A percentile compares a stretch with the other conserved stretches of the same genome.
phyloP scores from a whole-genome alignment of 345 rosid genomes.

The Hibiscus trionum region DNA sequence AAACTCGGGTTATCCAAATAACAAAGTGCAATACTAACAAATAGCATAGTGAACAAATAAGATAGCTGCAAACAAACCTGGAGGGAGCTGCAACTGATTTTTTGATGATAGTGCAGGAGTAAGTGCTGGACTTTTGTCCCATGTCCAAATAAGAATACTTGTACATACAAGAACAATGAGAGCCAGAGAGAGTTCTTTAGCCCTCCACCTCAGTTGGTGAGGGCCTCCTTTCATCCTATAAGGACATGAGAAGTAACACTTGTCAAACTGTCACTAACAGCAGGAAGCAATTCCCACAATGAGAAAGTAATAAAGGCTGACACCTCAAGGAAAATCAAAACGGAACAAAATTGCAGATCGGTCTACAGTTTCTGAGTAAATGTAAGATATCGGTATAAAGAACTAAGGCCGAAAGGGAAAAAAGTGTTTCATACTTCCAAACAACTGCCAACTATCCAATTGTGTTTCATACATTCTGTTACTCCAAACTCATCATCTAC shows the following conservation, averaged over 20 bases:
- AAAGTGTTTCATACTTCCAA: background rate
- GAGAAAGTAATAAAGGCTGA: background rate
- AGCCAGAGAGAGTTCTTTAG: conserved; percentile 41
- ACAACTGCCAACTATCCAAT: background rate
- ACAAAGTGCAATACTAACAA: background rate
- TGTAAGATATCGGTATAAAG: background rate
- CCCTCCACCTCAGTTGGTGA: conserved; percentile 30
- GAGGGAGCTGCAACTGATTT: conserved; percentile 33
- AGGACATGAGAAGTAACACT: conserved; percentile 9
- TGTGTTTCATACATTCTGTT: background rate
- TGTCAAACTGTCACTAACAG: conserved; percentile 10
- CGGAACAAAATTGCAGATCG: background rate
- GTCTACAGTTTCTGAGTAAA: background rate
- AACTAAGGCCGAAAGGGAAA: background rate
- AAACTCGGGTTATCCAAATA: background rate
- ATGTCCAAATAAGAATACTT: conserved; percentile 49
- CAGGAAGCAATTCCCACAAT: background rate
- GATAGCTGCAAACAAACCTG: conserved; percentile 33
- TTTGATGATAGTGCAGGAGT: conserved; percentile 42
- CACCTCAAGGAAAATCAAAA: background rate
- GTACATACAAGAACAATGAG: conserved; percentile 52
- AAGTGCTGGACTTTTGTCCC: conserved; percentile 48
- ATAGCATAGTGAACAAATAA: background rate
- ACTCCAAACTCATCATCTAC: background rate
- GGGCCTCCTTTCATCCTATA: conserved; percentile 57